Evolutionary conservation across 176 grass and related monocot species (phyloP).

Genomic region (Bromus sterilis): DNA sequence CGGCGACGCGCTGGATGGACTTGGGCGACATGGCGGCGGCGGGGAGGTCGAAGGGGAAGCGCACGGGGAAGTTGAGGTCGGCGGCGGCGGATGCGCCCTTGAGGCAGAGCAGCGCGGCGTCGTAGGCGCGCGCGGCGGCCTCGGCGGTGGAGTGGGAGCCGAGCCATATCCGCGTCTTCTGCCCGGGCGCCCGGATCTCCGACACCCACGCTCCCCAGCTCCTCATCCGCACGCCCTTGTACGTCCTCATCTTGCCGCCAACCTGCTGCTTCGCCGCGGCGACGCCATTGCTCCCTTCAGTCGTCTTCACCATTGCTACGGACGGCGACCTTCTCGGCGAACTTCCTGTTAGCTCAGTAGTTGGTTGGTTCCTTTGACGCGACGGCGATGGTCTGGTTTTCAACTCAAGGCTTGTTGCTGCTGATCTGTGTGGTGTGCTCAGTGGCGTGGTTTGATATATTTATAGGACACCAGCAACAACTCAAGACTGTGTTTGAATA

Average conservation of each 20-base stretch:
- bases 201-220: constrained; percentile 98
- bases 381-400: constrained; percentile 13
- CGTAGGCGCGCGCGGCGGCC: constrained; percentile 84
- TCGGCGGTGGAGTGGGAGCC: constrained; percentile 84
- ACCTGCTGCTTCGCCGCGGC: background rate
- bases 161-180: constrained; percentile 92
- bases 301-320: constrained; percentile 53
- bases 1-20: constrained; percentile 70
- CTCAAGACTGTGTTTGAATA: constrained; percentile 9
- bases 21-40: constrained; percentile 62
- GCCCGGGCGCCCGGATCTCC: constrained; percentile 71
- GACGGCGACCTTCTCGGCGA: background rate
- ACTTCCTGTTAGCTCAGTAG: background rate
- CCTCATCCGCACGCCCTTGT: constrained; percentile 92
- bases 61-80: constrained; percentile 74
- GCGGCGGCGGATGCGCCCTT: constrained; percentile 52
- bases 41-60: constrained; percentile 31
- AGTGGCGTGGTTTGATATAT: constrained; percentile 29
- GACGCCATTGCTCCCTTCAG: background rate
- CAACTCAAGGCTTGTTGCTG: background rate
- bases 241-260: constrained; percentile 30
- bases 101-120: constrained; percentile 76
- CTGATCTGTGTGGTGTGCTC: background rate
- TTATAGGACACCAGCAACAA: constrained; percentile 37
- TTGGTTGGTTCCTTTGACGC: background rate